Conservation (phyloP, 208 protist species). For the Trypanosoma brucei region DNA sequence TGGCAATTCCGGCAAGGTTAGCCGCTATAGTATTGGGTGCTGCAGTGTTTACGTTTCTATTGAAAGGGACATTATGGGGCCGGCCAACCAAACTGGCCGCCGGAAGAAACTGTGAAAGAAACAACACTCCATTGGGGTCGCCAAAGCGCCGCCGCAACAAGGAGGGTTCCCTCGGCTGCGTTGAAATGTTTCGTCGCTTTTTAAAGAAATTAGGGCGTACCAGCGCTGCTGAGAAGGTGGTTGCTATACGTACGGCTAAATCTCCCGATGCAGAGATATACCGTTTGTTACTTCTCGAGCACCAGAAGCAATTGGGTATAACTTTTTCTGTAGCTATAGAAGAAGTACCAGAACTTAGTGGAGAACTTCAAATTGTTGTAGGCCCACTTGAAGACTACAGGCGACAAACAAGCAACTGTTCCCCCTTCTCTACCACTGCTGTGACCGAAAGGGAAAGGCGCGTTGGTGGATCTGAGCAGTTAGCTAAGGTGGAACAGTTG, state of each 20-base stretch:
- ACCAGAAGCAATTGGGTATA: slow-evolving; percentile 9
- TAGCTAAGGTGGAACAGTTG: too few relatives aligned
- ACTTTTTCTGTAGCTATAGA: slow-evolving; percentile 9
- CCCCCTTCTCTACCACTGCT: not conserved
- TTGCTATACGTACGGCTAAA: slow-evolving; percentile 15
- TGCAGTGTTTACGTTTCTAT: too few relatives aligned
- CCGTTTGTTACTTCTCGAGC: slow-evolving; percentile 1
- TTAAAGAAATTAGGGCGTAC: not conserved
- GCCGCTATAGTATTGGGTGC: too few relatives aligned
- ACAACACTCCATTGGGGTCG: not conserved
- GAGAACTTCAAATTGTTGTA: not conserved
- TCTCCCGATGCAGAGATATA: slow-evolving; percentile 10
- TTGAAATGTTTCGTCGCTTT: not conserved
- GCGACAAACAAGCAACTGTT: not conserved
- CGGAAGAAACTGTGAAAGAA: not conserved
- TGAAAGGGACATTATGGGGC: too few relatives aligned
- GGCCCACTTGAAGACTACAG: too few relatives aligned
- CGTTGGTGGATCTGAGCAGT: too few relatives aligned
- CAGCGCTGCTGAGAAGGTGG: not conserved
- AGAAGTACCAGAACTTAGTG: not conserved
- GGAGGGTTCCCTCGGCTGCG: not conserved
- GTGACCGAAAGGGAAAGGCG: not conserved
- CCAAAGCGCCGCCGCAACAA: slow-evolving; percentile 1
- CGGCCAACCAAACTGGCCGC: not conserved
- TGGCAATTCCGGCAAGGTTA: too few relatives aligned